A percentile compares a stretch with the other conserved stretches of the same genome.
Evolutionary conservation across 371 early-diverging fungal genomes (phyloP).

Genomic region (Rhizopus microsporus): DNA sequence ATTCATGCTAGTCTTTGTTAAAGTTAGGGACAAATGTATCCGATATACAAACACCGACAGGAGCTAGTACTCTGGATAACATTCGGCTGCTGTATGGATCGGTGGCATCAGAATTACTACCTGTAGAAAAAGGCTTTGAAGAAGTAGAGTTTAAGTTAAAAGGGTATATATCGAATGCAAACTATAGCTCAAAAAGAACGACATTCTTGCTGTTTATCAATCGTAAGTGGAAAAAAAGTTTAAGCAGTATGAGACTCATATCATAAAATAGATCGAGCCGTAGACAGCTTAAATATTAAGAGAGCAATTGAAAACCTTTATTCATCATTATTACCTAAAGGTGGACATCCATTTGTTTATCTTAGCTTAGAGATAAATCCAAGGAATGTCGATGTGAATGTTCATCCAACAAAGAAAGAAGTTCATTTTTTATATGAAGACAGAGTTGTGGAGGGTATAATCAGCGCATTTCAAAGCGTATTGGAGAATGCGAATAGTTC

Average conservation of each 20-base stretch:
- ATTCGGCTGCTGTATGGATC: slow-evolving; percentile 84
- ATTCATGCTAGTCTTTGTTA: neutral
- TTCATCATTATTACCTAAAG: slow-evolving; percentile 79
- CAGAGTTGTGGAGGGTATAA: slow-evolving; percentile 67
- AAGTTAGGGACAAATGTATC: slow-evolving; percentile 67
- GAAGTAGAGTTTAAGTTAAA: slow-evolving; percentile 57
- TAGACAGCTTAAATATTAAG: slow-evolving; percentile 81
- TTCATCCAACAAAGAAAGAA: slow-evolving; percentile 57
- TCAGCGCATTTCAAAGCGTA: slow-evolving; percentile 60
- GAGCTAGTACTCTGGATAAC: slow-evolving; percentile 65
- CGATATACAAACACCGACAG: slow-evolving; percentile 74
- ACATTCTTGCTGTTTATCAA: slow-evolving; percentile 93
- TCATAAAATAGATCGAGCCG: slow-evolving; percentile 73
- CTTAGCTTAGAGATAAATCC: slow-evolving; percentile 83
- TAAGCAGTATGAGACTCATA: neutral
- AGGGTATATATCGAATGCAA: slow-evolving; percentile 81
- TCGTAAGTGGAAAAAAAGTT: slow-evolving; percentile 51
- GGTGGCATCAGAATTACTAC: slow-evolving; percentile 74
- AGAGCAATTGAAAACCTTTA: slow-evolving; percentile 82
- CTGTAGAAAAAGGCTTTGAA: slow-evolving; percentile 45
- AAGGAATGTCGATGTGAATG: slow-evolving; percentile 89
- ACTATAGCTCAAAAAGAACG: slow-evolving; percentile 78
- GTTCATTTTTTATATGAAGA: slow-evolving; percentile 93
- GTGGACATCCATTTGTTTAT: slow-evolving; percentile 90
- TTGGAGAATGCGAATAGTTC: slow-evolving; percentile 53